These are phyloP conservation scores for Sanguinoderma infundibulare DNA, from an alignment of 1,284 basidiomycete species.

Conservation along the genomic window DNA sequence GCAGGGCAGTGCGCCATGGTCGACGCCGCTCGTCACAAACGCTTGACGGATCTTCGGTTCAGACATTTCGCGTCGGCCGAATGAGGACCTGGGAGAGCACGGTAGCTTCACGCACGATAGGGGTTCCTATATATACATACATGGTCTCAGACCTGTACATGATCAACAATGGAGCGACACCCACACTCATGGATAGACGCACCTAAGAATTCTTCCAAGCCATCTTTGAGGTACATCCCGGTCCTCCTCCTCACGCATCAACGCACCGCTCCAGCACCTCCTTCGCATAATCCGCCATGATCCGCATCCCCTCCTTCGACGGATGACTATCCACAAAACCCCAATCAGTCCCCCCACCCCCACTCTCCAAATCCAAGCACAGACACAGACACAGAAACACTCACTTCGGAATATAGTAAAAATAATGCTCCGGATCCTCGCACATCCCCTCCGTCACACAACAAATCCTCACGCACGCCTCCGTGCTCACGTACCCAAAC, in stretches of 20 bases:
- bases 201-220: neutral
- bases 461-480: constrained; percentile 28
- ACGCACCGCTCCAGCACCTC: constrained; percentile 37
- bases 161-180: neutral
- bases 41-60: too few relatives aligned
- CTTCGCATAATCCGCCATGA: constrained; percentile 53
- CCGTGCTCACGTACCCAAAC: constrained; percentile 38
- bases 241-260: neutral
- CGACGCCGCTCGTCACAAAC: too few relatives aligned
- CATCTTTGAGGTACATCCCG: too few relatives aligned
- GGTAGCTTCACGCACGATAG: too few relatives aligned
- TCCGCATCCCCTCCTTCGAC: constrained; percentile 44
- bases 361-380: constrained; percentile 27
- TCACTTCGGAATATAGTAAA: constrained; percentile 55
- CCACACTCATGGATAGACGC: neutral
- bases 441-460: constrained; percentile 29
- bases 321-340: constrained; percentile 40
- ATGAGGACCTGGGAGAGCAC: too few relatives aligned
- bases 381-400: neutral
- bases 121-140: too few relatives aligned
- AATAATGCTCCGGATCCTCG: constrained; percentile 49
- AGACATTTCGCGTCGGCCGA: too few relatives aligned
- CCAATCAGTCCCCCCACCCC: neutral
- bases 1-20: too few relatives aligned
- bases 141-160: neutral